Conservation (phyloP, 1,284 basidiomycete genomes). For the Ustilago vetiveriae region DNA sequence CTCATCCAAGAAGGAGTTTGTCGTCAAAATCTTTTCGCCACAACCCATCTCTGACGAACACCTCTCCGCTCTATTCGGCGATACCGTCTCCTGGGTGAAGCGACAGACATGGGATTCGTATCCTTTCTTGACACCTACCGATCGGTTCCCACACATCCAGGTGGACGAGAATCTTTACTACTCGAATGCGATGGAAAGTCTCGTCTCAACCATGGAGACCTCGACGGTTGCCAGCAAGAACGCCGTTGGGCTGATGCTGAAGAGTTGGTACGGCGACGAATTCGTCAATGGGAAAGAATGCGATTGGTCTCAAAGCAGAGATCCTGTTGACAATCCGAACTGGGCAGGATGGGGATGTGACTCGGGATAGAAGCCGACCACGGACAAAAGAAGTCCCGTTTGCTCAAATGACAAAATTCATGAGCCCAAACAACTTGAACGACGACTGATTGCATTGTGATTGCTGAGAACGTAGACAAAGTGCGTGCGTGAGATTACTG, state of each 20-base stretch:
- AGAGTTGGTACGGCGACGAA: constrained; percentile 53
- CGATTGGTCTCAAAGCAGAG: constrained; percentile 5
- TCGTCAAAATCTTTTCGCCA: constrained; percentile 78
- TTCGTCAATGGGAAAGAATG: constrained; percentile 59
- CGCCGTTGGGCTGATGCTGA: constrained; percentile 67
- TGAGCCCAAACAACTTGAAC: too few species aligned
- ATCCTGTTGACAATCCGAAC: constrained; percentile 30
- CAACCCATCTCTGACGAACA: constrained; percentile 75
- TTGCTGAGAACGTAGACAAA: too few species aligned
- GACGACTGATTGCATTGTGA: too few species aligned
- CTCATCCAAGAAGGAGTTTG: constrained; percentile 33
- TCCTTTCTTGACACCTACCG: constrained; percentile 75
- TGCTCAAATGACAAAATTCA: too few species aligned
- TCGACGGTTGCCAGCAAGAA: constrained; percentile 85
- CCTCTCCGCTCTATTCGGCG: constrained; percentile 69
- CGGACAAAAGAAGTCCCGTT: too few species aligned
- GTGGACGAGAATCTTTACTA: constrained; percentile 83
- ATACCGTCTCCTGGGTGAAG: constrained; percentile 75
- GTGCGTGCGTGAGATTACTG: too few species aligned
- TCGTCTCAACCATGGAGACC: constrained; percentile 81
- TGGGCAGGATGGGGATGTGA: constrained; percentile 65
- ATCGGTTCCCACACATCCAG: constrained; percentile 77
- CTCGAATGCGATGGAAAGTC: constrained; percentile 81
- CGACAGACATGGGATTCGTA: constrained; percentile 76
- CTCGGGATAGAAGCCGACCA: constrained; percentile 25